Base-by-base conservation (phyloP, 1,139 yeast species). In the Geotrichum siamense region DNA sequence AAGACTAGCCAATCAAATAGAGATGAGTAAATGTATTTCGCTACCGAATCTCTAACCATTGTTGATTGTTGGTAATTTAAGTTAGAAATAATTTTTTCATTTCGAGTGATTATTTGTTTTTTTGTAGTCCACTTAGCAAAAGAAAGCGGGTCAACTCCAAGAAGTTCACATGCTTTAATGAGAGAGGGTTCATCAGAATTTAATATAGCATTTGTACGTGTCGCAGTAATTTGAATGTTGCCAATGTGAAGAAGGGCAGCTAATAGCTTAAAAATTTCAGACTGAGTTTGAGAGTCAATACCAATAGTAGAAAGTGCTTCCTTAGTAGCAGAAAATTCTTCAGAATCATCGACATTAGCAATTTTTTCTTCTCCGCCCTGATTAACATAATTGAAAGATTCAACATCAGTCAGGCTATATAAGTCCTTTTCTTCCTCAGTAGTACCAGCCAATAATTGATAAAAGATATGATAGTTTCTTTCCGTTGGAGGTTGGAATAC, bases 1-100 rank as follows among this genome's bases (percentile, higher is more conserved):
- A 74, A 79, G 26, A 91, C 97, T 51, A 91, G 75, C 98, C 98
- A 91, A 61, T 91, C 97, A 59, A 91, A 91, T 53, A 93, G 69
- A 5, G 95, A 84, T 3, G 96, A 79, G 65, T 93, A 91, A 39
- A 93, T 82, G 64, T 81, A 91, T 64, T 91, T 93, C 40, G 98
- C 85, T 50, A 93, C 93, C 8, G 98, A 93, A 67, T 91, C 98
- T 58, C 95, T 79, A 5, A 96, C 94, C 32, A 89, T 96, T 28
- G 78, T 57, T 4, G 97, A 95, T 62, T 91, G 96, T 56, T 79
- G 78, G 59, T 79, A 83, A 58, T 76, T 84, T 60, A 91, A 72
- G 59, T 82, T 87, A 38, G 94, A 81, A 43, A 82, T 78, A 57
- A 91, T 89, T 61, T 87, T 87, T 67, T 91, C 97, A 17, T 87